Conservation (phyloP, 2,329 filamentous ascomycete genomes). For the Exophiala bonariae region DNA sequence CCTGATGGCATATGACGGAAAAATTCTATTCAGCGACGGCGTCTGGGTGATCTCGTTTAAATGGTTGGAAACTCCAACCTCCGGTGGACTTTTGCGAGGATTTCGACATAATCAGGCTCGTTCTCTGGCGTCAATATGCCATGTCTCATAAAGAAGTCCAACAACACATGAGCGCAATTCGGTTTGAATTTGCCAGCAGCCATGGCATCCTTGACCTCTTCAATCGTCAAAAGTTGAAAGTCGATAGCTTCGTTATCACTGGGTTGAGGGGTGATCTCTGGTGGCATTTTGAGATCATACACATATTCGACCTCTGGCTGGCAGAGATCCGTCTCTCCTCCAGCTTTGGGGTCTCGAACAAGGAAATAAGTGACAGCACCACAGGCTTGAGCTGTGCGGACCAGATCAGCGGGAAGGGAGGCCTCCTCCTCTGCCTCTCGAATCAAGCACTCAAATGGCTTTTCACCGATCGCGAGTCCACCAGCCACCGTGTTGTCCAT, state of each 20-base stretch:
- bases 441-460: conserved; percentile 76
- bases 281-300: conserved; percentile 79
- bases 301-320: conserved; percentile 92
- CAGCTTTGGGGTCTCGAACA: conserved; percentile 71
- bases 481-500: conserved; percentile 93
- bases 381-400: conserved; percentile 60
- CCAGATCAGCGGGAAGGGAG: conserved; percentile 68
- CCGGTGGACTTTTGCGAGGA: conserved; percentile 73
- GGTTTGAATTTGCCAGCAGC: conserved; percentile 80
- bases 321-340: conserved; percentile 77
- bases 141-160: conserved; percentile 89
- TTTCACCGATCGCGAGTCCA: conserved; percentile 77
- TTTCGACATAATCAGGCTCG: conserved; percentile 75
- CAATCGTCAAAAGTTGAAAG: conserved; percentile 75
- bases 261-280: conserved; percentile 68
- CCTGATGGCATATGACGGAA: neutral
- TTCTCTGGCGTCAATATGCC: conserved; percentile 76
- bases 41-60: too few relatives aligned
- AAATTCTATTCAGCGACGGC: conserved; percentile 17
- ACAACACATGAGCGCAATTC: conserved; percentile 79
- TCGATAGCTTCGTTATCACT: conserved; percentile 86
- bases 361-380: conserved; percentile 85
- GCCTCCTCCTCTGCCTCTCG: conserved; percentile 91
- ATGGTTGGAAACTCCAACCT: conserved; percentile 73
- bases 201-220: conserved; percentile 72